These are phyloP conservation scores for Tripterygium wilfordii DNA, from an alignment of 177 flowering plant genomes.

Conservation along the genomic window DNA sequence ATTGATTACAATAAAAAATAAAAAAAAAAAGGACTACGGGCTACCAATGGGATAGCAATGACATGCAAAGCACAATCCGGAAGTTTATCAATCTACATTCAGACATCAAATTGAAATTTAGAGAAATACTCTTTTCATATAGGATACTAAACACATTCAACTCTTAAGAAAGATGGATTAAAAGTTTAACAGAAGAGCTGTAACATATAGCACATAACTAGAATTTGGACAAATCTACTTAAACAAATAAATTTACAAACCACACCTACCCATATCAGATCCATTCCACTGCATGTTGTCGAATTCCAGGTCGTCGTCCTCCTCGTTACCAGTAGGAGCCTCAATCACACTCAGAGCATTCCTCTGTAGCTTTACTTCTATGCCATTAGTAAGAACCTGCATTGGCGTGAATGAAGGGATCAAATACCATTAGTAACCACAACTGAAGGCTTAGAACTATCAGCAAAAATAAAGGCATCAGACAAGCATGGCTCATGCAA, in stretches of 20 bases:
- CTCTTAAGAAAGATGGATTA: too few relatives aligned
- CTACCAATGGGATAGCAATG: background rate
- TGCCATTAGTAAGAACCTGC: conserved; percentile 89
- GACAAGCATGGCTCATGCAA: background rate
- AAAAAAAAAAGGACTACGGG: background rate
- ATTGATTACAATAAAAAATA: background rate
- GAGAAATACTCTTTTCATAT: too few relatives aligned
- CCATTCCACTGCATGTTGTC: conserved; percentile 71
- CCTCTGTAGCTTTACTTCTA: conserved; percentile 92
- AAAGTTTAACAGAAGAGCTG: too few relatives aligned
- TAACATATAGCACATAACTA: too few relatives aligned
- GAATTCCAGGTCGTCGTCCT: conserved; percentile 76
- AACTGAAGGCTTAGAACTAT: background rate
- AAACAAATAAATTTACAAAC: background rate
- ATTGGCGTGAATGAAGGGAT: background rate
- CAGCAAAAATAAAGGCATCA: background rate
- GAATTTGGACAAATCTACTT: too few relatives aligned
- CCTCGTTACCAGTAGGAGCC: conserved; percentile 90
- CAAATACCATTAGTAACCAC: background rate
- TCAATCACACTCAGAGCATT: conserved; percentile 95
- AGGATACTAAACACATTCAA: too few relatives aligned
- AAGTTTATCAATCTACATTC: too few relatives aligned
- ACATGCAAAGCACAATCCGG: too few relatives aligned
- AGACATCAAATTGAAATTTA: too few relatives aligned
- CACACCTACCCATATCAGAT: conserved; percentile 65